phyloP scores from a whole-genome alignment of 176 grass and related monocot genomes.

The Bolboschoenus planiculmis region DNA sequence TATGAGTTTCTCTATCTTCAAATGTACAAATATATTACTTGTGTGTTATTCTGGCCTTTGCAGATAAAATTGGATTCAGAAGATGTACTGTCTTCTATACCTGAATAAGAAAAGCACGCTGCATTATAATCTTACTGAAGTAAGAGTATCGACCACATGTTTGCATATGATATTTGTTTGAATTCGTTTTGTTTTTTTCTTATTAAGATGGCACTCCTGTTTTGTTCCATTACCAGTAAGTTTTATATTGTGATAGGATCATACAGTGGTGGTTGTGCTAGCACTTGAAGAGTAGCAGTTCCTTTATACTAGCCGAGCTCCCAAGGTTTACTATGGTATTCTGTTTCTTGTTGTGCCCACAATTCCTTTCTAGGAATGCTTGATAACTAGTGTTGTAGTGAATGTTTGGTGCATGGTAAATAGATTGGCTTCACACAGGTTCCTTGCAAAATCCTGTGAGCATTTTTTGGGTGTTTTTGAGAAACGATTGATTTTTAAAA shows the following conservation, averaged over 20 bases:
- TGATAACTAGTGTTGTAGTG: background rate
- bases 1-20: background rate
- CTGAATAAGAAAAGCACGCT: constrained; percentile 12
- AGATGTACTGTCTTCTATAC: constrained; percentile 51
- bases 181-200: background rate
- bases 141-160: background rate
- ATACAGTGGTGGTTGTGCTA: background rate
- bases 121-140: background rate
- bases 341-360: background rate
- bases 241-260: background rate
- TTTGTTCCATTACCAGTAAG: background rate
- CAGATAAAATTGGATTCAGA: constrained; percentile 66
- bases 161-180: background rate
- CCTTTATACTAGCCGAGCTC: background rate
- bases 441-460: background rate
- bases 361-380: background rate
- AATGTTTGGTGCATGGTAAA: background rate
- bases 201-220: background rate
- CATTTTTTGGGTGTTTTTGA: background rate
- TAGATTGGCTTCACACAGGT: background rate
- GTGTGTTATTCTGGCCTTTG: background rate
- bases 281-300: background rate
- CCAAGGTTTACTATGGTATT: background rate
- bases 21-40: background rate
- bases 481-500: background rate